Conservation (phyloP, 2,329 filamentous ascomycete species). For the Colletotrichum phormii region DNA sequence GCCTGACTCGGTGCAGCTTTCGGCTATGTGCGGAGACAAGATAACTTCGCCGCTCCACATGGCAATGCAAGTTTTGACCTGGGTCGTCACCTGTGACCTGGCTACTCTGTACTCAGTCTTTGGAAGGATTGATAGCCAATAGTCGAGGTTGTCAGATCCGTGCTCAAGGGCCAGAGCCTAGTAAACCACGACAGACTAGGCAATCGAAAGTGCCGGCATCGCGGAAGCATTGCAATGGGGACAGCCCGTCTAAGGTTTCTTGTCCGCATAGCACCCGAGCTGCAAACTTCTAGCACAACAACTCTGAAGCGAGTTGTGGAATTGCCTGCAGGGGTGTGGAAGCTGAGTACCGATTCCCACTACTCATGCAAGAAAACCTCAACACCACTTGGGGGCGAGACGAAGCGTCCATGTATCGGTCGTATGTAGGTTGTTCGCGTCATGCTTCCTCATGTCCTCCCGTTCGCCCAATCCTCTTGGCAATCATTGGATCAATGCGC, state of each 20-base stretch:
- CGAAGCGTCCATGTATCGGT: constrained; percentile 23
- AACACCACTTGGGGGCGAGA: constrained; percentile 16
- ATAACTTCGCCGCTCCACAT: neutral
- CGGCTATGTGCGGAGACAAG: neutral
- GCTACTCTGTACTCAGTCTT: neutral
- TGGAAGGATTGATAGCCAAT: neutral
- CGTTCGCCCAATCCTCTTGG: constrained; percentile 20
- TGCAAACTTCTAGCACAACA: neutral
- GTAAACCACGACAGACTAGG: neutral
- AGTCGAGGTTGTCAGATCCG: neutral
- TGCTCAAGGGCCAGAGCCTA: neutral
- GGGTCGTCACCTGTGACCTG: neutral
- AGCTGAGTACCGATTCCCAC: constrained; percentile 16
- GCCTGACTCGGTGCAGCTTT: neutral
- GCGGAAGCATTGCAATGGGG: constrained; percentile 12
- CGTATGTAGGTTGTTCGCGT: constrained; percentile 18
- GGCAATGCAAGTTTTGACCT: neutral
- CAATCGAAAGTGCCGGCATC: constrained; percentile 27
- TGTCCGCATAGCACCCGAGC: constrained; percentile 13
- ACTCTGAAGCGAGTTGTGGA: constrained; percentile 11
- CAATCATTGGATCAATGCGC: constrained; percentile 18
- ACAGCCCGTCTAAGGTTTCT: constrained; percentile 9
- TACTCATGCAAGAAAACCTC: constrained; percentile 12
- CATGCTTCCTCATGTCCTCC: constrained; percentile 7
- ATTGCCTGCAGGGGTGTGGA: neutral